Evolutionary conservation across 305 asterid genomes (phyloP).

Genomic region (Fraxinus ornus): DNA sequence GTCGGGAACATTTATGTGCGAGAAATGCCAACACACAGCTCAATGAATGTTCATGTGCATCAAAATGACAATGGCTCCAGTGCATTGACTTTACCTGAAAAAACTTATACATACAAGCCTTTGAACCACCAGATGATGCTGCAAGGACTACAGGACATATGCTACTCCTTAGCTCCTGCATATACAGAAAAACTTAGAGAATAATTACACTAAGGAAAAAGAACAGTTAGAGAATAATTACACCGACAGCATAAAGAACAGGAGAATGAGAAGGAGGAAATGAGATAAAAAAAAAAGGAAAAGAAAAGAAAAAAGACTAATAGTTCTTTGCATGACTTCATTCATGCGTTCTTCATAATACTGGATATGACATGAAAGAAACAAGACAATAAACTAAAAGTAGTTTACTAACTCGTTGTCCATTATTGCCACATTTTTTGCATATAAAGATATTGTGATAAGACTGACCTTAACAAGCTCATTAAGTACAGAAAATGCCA

Average conservation of each 20-base stretch:
- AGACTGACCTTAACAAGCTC: constrained; percentile 70
- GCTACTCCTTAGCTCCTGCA: constrained; percentile 64
- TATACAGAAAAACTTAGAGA: constrained; percentile 14
- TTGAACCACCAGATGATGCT: constrained; percentile 80
- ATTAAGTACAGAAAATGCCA: constrained; percentile 62
- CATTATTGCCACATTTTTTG: not conserved
- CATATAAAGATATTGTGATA: not conserved
- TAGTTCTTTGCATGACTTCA: not conserved
- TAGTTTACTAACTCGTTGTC: not conserved
- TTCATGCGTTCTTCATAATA: constrained; percentile 1
- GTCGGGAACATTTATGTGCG: not conserved
- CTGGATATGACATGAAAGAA: not conserved
- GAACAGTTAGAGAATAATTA: not conserved
- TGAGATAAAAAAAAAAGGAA: not conserved
- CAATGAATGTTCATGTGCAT: constrained; percentile 5
- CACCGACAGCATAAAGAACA: not conserved
- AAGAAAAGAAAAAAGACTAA: not conserved
- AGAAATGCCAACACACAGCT: not conserved
- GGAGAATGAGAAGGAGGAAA: not conserved
- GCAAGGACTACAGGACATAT: constrained; percentile 76
- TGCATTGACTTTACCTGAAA: constrained; percentile 58
- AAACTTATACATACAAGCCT: constrained; percentile 89
- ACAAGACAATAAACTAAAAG: constrained; percentile 2
- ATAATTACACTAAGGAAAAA: constrained; percentile 4
- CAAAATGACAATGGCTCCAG: constrained; percentile 8